phyloP scores from a whole-genome alignment of 257 asterid genomes.

The Nicotiana knightiana region DNA sequence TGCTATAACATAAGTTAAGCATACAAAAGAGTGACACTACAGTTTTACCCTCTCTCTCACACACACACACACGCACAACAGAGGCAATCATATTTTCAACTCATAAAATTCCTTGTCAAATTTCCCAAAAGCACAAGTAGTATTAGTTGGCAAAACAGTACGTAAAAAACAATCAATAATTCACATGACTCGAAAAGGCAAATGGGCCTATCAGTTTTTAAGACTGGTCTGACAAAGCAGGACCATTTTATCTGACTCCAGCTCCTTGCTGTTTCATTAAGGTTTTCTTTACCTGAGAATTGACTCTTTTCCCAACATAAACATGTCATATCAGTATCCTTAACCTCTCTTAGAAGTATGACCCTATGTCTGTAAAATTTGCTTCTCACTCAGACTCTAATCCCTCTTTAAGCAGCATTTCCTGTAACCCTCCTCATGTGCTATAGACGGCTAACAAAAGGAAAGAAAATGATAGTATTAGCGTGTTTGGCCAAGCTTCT shows the following conservation, averaged over 20 bases:
- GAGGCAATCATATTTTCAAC: neutral
- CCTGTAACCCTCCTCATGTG: no score
- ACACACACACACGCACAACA: neutral
- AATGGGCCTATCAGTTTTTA: neutral
- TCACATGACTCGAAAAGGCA: constrained; percentile 4
- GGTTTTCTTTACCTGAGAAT: neutral
- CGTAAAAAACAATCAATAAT: neutral
- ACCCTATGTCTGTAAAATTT: no score
- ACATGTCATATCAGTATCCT: constrained; percentile 11
- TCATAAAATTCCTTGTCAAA: neutral
- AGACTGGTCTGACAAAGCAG: constrained; percentile 6
- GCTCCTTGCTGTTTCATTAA: neutral
- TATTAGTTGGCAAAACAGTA: constrained; percentile 13
- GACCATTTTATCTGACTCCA: constrained; percentile 12
- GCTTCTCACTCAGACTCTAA: no score
- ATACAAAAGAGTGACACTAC: neutral
- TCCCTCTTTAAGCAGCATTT: no score
- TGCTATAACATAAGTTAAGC: neutral
- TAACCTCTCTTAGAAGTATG: neutral
- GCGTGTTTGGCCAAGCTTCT: no score
- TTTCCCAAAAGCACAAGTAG: neutral
- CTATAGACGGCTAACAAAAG: no score
- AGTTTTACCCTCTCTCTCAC: neutral
- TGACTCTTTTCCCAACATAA: neutral
- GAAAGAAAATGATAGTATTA: no score